phyloP scores from a whole-genome alignment of 1,284 basidiomycete genomes.

The Heterobasidion annosum region DNA sequence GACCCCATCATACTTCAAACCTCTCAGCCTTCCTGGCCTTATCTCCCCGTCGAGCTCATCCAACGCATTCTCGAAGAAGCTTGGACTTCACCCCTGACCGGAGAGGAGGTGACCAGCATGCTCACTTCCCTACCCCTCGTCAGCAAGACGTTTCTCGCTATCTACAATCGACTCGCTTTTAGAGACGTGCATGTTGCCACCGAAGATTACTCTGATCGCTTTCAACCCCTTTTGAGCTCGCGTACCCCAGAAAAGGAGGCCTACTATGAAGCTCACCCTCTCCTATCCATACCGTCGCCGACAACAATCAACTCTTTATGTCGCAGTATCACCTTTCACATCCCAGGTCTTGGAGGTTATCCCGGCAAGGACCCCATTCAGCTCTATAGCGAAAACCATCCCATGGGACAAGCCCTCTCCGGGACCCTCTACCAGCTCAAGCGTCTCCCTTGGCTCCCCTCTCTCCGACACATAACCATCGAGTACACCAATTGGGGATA shows the following conservation, averaged over 20 bases:
- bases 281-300: conserved; percentile 7
- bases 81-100: conserved; percentile 22
- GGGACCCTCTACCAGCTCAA: conserved; percentile 15
- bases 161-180: conserved; percentile 21
- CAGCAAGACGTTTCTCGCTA: conserved; percentile 19
- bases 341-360: conserved; percentile 7
- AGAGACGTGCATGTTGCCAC: conserved; percentile 24
- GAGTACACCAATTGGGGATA: conserved; percentile 24
- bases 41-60: conserved; percentile 27
- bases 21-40: neutral
- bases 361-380: conserved; percentile 9
- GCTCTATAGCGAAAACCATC: conserved; percentile 13
- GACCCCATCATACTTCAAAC: too few species aligned
- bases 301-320: conserved; percentile 15
- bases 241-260: conserved; percentile 7
- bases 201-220: conserved; percentile 16
- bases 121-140: conserved; percentile 22
- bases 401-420: conserved; percentile 14
- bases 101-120: conserved; percentile 21
- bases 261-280: conserved; percentile 9
- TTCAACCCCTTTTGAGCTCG: conserved; percentile 17
- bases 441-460: conserved; percentile 4
- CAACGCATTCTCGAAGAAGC: conserved; percentile 23
- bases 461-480: conserved; percentile 7
- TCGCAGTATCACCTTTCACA: conserved; percentile 20